Evolutionary conservation across 2,329 filamentous ascomycete species (phyloP).

Genomic region (Clarireedia monteithiana): DNA sequence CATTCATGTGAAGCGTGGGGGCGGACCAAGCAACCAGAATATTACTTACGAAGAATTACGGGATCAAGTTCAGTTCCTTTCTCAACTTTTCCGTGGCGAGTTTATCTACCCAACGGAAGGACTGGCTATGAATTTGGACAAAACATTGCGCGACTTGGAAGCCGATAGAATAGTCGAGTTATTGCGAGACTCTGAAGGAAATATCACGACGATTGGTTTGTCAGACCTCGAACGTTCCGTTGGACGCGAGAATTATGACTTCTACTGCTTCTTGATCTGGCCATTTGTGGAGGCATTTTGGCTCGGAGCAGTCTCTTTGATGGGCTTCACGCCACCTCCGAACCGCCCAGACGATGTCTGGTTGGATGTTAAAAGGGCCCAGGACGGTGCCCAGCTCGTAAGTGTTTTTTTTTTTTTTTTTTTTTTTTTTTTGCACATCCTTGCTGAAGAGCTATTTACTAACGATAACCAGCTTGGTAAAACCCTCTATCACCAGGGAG

Average conservation of each 20-base stretch:
- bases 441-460: constrained; percentile 10
- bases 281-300: constrained; percentile 93
- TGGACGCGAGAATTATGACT: constrained; percentile 92
- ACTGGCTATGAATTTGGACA: constrained; percentile 69
- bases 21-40: constrained; percentile 72
- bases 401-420: constrained; percentile 28
- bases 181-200: constrained; percentile 45
- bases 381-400: constrained; percentile 75
- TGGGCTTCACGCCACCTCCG: constrained; percentile 73
- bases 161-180: constrained; percentile 69
- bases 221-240: constrained; percentile 66
- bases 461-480: constrained; percentile 64
- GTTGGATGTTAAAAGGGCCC: constrained; percentile 70
- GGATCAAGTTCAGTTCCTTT: constrained; percentile 81
- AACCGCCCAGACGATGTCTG: constrained; percentile 52
- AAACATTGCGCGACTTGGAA: constrained; percentile 70
- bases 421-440: constrained; percentile 9
- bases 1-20: constrained; percentile 80
- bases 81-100: constrained; percentile 87
- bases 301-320: constrained; percentile 81
- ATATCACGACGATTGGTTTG: constrained; percentile 63
- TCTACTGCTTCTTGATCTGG: constrained; percentile 98
- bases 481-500: constrained; percentile 94
- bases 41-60: constrained; percentile 68
- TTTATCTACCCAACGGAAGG: constrained; percentile 95